These are phyloP conservation scores for Zelonia costaricensis DNA, from an alignment of 208 protist genomes.

Conservation along the genomic window DNA sequence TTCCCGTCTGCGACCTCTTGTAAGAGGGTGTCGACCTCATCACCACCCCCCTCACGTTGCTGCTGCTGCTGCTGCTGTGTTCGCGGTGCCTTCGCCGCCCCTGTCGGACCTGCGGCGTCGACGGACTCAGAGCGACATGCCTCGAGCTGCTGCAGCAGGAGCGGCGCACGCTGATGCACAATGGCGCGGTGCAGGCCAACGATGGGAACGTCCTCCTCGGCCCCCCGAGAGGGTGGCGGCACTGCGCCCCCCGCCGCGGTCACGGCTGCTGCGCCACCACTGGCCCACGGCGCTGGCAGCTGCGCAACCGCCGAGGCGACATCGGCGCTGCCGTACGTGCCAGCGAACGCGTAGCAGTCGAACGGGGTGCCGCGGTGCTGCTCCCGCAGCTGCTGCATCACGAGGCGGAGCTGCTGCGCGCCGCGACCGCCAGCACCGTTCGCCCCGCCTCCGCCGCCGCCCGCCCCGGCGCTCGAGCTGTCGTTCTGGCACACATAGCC, in stretches of 20 bases:
- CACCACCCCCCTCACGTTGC: not conserved
- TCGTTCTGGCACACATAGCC: slow-evolving; percentile 62
- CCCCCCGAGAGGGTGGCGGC: not conserved
- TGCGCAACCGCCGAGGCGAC: slow-evolving; percentile 8
- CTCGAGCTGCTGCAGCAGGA: slow-evolving; percentile 52
- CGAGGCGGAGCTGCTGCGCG: slow-evolving; percentile 23
- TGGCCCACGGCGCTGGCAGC: slow-evolving; percentile 18
- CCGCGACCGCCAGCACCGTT: slow-evolving; percentile 44
- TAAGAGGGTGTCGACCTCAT: slow-evolving; percentile 38
- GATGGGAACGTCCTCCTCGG: slow-evolving; percentile 11
- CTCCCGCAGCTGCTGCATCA: slow-evolving; percentile 38
- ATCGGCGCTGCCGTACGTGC: slow-evolving; percentile 37
- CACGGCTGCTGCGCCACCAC: not conserved
- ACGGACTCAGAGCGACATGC: slow-evolving; percentile 47
- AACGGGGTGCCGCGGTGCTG: slow-evolving; percentile 25
- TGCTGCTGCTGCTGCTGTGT: not conserved
- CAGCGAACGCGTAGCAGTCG: slow-evolving; percentile 44
- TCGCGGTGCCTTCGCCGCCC: not conserved
- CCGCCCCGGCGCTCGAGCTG: slow-evolving; percentile 8
- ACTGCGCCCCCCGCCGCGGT: not conserved
- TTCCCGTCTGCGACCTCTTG: slow-evolving; percentile 16
- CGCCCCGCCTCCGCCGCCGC: slow-evolving; percentile 25
- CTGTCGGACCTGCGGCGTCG: not conserved
- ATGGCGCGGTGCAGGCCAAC: slow-evolving; percentile 71
- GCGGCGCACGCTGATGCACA: slow-evolving; percentile 69